Evolutionary conservation across 31 red algal species (phyloP).

Genomic region (Odonthalia washingtoniensis): DNA sequence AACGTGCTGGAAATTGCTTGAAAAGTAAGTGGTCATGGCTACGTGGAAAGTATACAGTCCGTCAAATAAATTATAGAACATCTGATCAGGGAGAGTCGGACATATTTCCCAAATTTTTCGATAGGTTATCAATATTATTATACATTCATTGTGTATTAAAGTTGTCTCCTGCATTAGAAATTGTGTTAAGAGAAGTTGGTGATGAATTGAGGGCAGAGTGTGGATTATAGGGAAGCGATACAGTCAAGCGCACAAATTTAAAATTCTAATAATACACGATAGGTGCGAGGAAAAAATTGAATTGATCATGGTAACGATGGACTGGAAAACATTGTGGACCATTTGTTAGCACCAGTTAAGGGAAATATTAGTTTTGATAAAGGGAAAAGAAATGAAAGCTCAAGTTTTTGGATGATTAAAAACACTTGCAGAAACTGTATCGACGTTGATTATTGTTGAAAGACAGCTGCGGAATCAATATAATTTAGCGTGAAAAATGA

Average conservation of each 20-base stretch:
- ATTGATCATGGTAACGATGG: not conserved
- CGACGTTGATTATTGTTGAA: not conserved
- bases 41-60: slow-evolving; percentile 23
- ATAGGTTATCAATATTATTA: slow-evolving; percentile 14
- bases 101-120: slow-evolving; percentile 28
- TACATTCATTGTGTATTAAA: slow-evolving; percentile 63
- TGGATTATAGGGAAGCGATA: not conserved
- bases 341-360: not conserved
- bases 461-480: not conserved
- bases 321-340: not conserved
- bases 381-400: not conserved
- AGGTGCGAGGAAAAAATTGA: not conserved
- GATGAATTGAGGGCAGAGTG: no score
- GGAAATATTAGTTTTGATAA: not conserved
- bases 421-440: not conserved
- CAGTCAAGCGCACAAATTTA: not conserved
- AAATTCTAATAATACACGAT: not conserved
- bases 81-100: slow-evolving; percentile 41
- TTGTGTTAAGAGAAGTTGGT: no score
- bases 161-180: no score
- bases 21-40: slow-evolving; percentile 43
- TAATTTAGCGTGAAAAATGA: not conserved
- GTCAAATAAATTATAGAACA: not conserved
- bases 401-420: not conserved
- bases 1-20: slow-evolving; percentile 13